Evolutionary conservation across 2,329 filamentous ascomycete species (phyloP), one percentile per base, ranked within the genome.

Genomic region (Neobulgaria alba): DNA sequence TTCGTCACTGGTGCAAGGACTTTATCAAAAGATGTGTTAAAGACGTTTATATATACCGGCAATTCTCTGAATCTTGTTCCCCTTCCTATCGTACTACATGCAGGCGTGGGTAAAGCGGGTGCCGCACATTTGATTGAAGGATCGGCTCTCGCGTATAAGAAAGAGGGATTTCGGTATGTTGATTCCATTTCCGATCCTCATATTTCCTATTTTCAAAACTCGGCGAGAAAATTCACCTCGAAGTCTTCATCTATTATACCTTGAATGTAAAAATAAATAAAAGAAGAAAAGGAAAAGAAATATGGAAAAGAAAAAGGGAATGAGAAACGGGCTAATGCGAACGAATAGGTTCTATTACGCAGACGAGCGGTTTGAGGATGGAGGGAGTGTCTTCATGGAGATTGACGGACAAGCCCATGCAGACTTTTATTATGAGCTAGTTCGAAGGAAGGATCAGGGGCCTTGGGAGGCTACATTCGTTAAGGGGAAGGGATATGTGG

Each of bases 261-360:
- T n/a, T n/a, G n/a, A n/a, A n/a, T n/a, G n/a, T n/a, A n/a, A n/a
- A n/a, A n/a, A n/a, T n/a, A n/a, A n/a, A n/a, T n/a, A n/a, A n/a
- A n/a, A n/a, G n/a, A n/a, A n/a, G n/a, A n/a, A n/a, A n/a, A n/a
- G n/a, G n/a, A n/a, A n/a, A n/a, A n/a, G n/a, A n/a, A n/a, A n/a
- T n/a, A n/a, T n/a, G n/a, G n/a, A n/a, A n/a, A n/a, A n/a, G n/a
- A n/a, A n/a, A n/a, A n/a, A n/a, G n/a, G n/a, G n/a, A n/a, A n/a
- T n/a, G n/a, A n/a, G n/a, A n/a, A n/a, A n/a, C n/a, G n/a, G n/a
- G n/a, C n/a, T n/a, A n/a, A n/a, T n/a, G n/a, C n/a, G n/a, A 2
- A 29, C 3, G n/a, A n/a, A n/a, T 32, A 50, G 69, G 30, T 75
- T 74, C 49, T 72, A 73, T 47, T 75, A 68, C 40, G 66, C 57